These are phyloP conservation scores for Strigomonas culicis DNA, from an alignment of 208 protist genomes.

Conservation along the genomic window DNA sequence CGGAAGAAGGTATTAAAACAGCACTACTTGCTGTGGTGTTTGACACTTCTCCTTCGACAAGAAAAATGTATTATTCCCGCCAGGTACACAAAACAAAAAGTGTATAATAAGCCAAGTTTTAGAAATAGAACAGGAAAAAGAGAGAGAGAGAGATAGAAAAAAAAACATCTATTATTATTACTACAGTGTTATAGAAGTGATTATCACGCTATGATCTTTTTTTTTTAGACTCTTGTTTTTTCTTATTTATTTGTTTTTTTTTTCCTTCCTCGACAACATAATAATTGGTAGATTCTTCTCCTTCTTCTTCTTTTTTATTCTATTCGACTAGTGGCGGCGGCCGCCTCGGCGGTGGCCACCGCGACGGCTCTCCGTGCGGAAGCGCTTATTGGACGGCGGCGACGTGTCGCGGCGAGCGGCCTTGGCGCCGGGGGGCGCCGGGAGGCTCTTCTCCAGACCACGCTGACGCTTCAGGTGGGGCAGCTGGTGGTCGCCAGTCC, in stretches of 20 bases:
- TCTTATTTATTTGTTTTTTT: not conserved
- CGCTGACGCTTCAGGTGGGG: conserved; percentile 16
- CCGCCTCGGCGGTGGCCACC: conserved; percentile 15
- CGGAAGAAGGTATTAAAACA: not conserved
- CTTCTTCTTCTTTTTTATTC: too few relatives aligned
- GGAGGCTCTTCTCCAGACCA: too few relatives aligned
- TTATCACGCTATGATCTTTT: not conserved
- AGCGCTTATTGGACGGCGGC: not conserved
- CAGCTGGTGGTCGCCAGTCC: conserved; percentile 41
- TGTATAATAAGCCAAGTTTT: not conserved
- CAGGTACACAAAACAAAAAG: not conserved
- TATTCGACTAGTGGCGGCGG: too few relatives aligned
- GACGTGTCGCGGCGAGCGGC: not conserved
- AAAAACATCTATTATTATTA: not conserved
- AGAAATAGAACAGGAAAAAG: conserved; percentile 9
- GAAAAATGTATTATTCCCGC: not conserved
- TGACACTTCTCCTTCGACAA: not conserved
- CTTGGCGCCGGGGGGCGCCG: too few relatives aligned
- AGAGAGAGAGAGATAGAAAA: too few relatives aligned
- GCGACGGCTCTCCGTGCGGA: conserved; percentile 9
- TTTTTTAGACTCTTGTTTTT: conserved; percentile 4
- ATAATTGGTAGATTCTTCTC: not conserved
- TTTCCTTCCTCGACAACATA: not conserved
- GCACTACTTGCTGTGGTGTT: not conserved
- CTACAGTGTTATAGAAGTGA: conserved; percentile 7